phyloP scores from a whole-genome alignment of 2,329 filamentous ascomycete genomes.

The Fusarium falciforme region DNA sequence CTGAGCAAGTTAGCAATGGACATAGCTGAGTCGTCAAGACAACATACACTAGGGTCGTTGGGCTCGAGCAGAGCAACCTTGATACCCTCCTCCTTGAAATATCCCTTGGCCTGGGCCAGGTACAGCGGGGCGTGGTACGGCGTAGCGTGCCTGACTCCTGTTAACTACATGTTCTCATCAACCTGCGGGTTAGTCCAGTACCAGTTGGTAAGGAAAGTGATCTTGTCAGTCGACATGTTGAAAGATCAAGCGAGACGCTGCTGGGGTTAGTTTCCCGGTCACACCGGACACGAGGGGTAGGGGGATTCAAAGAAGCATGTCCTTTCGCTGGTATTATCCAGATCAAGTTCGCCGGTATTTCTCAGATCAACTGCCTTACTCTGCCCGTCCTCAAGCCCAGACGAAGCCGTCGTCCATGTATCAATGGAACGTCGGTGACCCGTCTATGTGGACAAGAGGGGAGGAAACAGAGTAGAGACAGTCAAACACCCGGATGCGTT shows the following conservation, averaged over 20 bases:
- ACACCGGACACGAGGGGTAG: constrained; percentile 39
- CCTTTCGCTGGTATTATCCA: constrained; percentile 90
- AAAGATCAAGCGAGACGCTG: constrained; percentile 58
- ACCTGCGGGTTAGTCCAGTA: constrained; percentile 50
- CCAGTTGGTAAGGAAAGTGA: constrained; percentile 88
- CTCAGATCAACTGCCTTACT: constrained; percentile 66
- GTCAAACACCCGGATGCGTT: constrained; percentile 60
- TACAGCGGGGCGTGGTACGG: constrained; percentile 84
- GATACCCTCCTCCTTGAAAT: constrained; percentile 79
- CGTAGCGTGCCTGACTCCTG: constrained; percentile 75
- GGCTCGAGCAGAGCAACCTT: constrained; percentile 83
- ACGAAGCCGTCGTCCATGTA: neutral
- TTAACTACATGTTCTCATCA: constrained; percentile 42
- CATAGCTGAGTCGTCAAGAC: rapidly evolving
- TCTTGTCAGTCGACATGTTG: constrained; percentile 85
- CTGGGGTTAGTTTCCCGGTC: constrained; percentile 59
- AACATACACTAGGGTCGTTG: constrained; percentile 77
- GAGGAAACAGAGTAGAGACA: constrained; percentile 27
- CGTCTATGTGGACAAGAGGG: neutral
- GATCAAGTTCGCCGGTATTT: constrained; percentile 88
- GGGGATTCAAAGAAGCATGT: constrained; percentile 76
- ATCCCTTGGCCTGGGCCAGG: constrained; percentile 80
- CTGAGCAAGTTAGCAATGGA: constrained; percentile 46
- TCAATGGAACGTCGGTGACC: neutral
- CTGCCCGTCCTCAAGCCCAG: constrained; percentile 25